Evolutionary conservation across 2,329 filamentous ascomycete genomes (phyloP).

Genomic region (Blumeriella jaapii): DNA sequence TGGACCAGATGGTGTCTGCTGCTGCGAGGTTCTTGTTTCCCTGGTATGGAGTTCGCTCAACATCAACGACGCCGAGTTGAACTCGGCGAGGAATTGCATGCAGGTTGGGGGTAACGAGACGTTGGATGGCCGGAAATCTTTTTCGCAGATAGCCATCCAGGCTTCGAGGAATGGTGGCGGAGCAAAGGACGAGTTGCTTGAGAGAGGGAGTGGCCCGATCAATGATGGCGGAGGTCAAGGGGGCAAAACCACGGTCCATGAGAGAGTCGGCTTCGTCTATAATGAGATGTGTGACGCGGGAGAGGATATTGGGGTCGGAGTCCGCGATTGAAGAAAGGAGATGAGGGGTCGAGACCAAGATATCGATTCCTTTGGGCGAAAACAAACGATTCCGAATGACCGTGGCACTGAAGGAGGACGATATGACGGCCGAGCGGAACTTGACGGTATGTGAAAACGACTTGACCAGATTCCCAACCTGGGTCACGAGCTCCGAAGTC

Average conservation of each 20-base stretch:
- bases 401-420: conserved; percentile 61
- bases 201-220: conserved; percentile 72
- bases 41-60: conserved; percentile 82
- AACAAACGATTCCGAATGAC: conserved; percentile 82
- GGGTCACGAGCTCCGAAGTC: conserved; percentile 80
- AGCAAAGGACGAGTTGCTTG: conserved; percentile 82
- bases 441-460: conserved; percentile 74
- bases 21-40: conserved; percentile 90
- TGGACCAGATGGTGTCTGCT: conserved; percentile 88
- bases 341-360: conserved; percentile 81
- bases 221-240: conserved; percentile 71
- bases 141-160: conserved; percentile 76
- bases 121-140: conserved; percentile 70
- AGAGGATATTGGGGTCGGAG: conserved; percentile 81
- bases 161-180: conserved; percentile 84
- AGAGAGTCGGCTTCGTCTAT: conserved; percentile 95
- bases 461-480: conserved; percentile 75
- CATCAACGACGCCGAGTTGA: conserved; percentile 85
- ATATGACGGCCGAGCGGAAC: conserved; percentile 74
- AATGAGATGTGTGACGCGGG: conserved; percentile 79
- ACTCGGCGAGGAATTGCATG: conserved; percentile 93
- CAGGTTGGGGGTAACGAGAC: conserved; percentile 88
- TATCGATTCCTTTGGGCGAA: conserved; percentile 67
- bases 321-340: conserved; percentile 80
- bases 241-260: conserved; percentile 83